Base-by-base conservation (phyloP, 495 filamentous ascomycete species). In the Jackrogersella multiformis region DNA sequence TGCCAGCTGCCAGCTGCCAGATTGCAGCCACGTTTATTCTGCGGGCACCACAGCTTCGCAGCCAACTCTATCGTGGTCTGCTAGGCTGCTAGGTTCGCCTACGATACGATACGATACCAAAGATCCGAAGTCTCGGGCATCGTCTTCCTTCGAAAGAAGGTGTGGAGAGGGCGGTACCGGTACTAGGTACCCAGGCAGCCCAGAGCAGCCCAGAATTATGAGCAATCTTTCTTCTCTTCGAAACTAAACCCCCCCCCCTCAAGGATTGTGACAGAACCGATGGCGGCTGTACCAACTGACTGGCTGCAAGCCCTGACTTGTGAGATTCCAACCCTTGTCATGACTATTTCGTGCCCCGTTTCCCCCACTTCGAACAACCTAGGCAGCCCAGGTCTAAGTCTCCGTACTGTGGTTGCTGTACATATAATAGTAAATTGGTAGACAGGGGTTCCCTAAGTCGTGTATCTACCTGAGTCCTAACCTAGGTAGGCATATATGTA, bases 301-400 rank as follows among this genome's bases (percentile, higher is more conserved):
- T 70, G 67, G 67, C 67, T 62, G 61, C 52, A 57, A 66, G 57
- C 67, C 67, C 52, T 66, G 67, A 48, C 67, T 70, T 70, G 67
- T 62, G 66, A 70, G 67, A 70, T 62, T 61, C 52, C 21, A 24
- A 67, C 68, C 68, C 67, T 70, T 65, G 67, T 62, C 55, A 41
- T 63, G 35, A 64, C 60, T 64, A 64, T 60, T 60, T 69, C 34
- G 46, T 60, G n/a, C 60, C 68, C 63, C 67, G 63, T 67, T 41
- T 62, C 68, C 68, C 68, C 68, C 68, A 71, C 68, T 61, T 60
- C 58, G 34, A 56, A 59, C 34, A 58, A 66, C 68, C n/a, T n/a
- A n/a, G n/a, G n/a, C n/a, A n/a, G n/a, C n/a, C 68, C 68, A 71
- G 55, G 63, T 58, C 45, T 46, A 67, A 71, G 63, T 67, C 63